Evolutionary conservation across 331 rosid species (phyloP).

Genomic region (Cucumis variabilis): DNA sequence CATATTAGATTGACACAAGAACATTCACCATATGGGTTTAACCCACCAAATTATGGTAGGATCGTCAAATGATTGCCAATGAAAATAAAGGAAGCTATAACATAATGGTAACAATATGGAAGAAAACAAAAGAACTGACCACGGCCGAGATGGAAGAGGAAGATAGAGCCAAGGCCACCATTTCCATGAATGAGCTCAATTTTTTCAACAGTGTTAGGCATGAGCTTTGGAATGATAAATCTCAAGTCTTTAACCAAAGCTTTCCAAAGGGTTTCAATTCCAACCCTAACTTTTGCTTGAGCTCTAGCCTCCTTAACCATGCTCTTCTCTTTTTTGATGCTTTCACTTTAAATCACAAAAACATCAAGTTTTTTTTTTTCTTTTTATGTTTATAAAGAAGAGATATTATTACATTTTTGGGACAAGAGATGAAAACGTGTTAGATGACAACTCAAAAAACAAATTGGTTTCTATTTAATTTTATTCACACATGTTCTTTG

Average conservation of each 20-base stretch:
- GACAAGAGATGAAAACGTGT: background rate
- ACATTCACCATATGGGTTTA: no score
- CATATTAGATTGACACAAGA: no score
- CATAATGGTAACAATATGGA: no score
- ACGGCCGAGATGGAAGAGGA: conserved; percentile 39
- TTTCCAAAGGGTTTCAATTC: conserved; percentile 34
- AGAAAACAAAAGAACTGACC: background rate
- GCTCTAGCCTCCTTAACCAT: conserved; percentile 39
- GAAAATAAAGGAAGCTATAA: no score
- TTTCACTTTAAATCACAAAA: background rate
- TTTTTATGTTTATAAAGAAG: background rate
- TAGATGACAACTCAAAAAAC: background rate
- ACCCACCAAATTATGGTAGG: no score
- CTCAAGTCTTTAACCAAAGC: conserved; percentile 38
- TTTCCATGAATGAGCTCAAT: conserved; percentile 41
- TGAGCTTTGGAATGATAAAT: conserved; percentile 32
- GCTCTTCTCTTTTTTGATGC: no score
- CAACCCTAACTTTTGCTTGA: conserved; percentile 23
- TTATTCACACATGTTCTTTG: background rate
- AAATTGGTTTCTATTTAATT: background rate
- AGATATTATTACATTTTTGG: background rate
- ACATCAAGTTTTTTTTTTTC: background rate
- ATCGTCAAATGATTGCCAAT: no score
- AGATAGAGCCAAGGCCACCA: conserved; percentile 42
- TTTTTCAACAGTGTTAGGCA: conserved; percentile 34